Evolutionary conservation across 176 grass and related monocot genomes (phyloP).

Genomic region (Oropetium thomaeum): DNA sequence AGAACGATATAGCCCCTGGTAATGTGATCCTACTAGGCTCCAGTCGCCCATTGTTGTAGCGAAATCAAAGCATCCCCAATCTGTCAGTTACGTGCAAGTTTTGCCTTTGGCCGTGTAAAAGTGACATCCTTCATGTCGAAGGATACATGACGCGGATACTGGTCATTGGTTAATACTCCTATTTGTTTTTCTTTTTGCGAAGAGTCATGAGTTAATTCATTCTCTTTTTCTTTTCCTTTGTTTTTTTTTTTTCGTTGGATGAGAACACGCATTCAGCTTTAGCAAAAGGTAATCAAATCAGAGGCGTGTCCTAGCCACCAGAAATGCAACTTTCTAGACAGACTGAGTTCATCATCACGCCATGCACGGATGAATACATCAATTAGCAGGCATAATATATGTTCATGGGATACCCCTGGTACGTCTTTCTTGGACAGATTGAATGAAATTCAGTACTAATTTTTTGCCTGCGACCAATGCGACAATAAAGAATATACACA

Average conservation of each 20-base stretch:
- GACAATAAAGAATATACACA: neutral
- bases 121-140: constrained; percentile 9
- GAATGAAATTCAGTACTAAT: neutral
- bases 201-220: no score
- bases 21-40: neutral
- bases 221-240: no score
- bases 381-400: neutral
- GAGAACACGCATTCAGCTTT: neutral
- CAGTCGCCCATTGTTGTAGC: neutral
- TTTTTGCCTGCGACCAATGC: constrained; percentile 2
- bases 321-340: neutral
- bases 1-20: neutral
- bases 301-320: neutral
- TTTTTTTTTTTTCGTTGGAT: no score
- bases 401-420: neutral
- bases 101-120: neutral
- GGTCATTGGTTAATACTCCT: neutral
- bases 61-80: neutral
- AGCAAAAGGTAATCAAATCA: neutral
- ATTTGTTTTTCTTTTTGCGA: no score
- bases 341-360: neutral
- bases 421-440: neutral
- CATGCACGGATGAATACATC: neutral
- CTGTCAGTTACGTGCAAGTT: neutral
- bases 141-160: constrained; percentile 13